Percentiles rank a stretch among this genome's conserved stretches.
These are phyloP conservation scores for Coemansia sp. DNA, from an alignment of 192 early-diverging fungal species.

Conservation along the genomic window DNA sequence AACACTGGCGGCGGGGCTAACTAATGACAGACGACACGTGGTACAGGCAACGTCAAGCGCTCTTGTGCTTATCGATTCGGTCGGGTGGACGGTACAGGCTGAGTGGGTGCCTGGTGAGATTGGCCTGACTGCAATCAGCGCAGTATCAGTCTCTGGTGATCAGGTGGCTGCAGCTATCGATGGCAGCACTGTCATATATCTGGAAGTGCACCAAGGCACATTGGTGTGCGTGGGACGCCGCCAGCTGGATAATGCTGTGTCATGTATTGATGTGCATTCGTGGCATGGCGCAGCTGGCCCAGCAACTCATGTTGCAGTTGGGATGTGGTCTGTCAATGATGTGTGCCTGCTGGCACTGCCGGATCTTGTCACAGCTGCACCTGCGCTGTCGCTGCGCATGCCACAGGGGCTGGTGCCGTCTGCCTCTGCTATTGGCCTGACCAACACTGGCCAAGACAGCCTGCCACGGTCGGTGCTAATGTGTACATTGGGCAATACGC, in stretches of 20 bases:
- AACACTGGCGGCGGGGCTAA: constrained; percentile 31
- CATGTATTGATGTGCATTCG: constrained; percentile 71
- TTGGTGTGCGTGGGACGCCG: constrained; percentile 38
- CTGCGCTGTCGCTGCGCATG: constrained; percentile 46
- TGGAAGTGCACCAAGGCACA: constrained; percentile 55
- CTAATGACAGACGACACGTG: constrained; percentile 10
- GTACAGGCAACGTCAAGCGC: constrained; percentile 64
- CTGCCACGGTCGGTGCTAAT: constrained; percentile 72
- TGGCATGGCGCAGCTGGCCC: constrained; percentile 14
- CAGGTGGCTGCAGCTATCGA: constrained; percentile 62
- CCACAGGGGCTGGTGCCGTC: background rate
- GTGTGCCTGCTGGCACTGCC: constrained; percentile 64
- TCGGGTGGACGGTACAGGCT: constrained; percentile 29
- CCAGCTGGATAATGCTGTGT: constrained; percentile 64
- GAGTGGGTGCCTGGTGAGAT: constrained; percentile 56
- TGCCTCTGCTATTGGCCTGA: background rate
- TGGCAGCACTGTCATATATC: constrained; percentile 57
- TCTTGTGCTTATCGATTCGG: constrained; percentile 54
- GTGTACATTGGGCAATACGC: constrained; percentile 60
- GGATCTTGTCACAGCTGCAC: constrained; percentile 54
- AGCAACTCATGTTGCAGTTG: constrained; percentile 63
- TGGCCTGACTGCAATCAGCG: constrained; percentile 34
- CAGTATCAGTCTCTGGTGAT: constrained; percentile 57
- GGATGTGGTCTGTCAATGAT: constrained; percentile 71
- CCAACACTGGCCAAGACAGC: constrained; percentile 30